A percentile compares a stretch with the other conserved stretches of the same genome.
Evolutionary conservation across 441 rosid genomes (phyloP).

Genomic region (Heliophila coronopifolia): DNA sequence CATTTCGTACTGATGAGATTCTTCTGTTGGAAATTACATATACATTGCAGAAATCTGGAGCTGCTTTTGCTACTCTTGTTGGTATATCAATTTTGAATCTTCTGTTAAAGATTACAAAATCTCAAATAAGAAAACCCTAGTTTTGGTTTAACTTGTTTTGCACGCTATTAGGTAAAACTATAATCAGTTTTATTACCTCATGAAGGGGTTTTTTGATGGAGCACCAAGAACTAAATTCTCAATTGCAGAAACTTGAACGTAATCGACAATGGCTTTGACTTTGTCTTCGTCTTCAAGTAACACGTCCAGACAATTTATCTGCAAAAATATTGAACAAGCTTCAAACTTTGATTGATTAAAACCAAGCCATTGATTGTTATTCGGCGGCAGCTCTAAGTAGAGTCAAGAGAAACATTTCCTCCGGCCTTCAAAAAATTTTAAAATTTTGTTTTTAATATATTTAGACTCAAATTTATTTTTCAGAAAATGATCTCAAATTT

Average conservation of each 20-base stretch:
- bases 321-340: neutral
- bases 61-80: constrained; percentile 48
- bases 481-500: too few relatives aligned
- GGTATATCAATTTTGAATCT: constrained; percentile 69
- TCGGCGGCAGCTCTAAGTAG: too few relatives aligned
- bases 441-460: too few relatives aligned
- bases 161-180: too few relatives aligned
- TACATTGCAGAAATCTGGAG: constrained; percentile 89
- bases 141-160: neutral
- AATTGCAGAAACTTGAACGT: constrained; percentile 55
- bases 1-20: constrained; percentile 53
- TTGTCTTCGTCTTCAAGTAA: constrained; percentile 60
- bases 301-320: constrained; percentile 61
- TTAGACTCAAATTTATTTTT: too few relatives aligned
- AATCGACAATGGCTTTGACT: constrained; percentile 67
- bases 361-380: neutral
- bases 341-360: neutral
- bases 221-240: constrained; percentile 78
- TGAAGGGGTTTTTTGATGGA: constrained; percentile 56
- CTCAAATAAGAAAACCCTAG: neutral
- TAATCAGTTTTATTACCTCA: constrained; percentile 39
- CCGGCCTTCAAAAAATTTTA: too few relatives aligned
- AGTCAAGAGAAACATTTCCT: too few relatives aligned
- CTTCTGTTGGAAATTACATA: constrained; percentile 75
- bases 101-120: too few relatives aligned